phyloP scores from a whole-genome alignment of 208 protist genomes.

The Histomonas meleagridis region DNA sequence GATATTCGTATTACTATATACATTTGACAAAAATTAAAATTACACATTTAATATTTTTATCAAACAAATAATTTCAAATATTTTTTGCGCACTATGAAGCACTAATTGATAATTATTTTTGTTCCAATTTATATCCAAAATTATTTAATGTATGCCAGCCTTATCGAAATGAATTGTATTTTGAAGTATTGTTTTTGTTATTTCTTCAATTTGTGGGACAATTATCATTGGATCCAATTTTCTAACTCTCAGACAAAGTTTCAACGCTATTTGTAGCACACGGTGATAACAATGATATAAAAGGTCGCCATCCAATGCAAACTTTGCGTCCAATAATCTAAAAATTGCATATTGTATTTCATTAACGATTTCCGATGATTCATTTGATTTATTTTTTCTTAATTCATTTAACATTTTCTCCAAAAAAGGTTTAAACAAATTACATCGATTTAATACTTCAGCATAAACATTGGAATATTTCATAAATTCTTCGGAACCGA shows the following conservation, averaged over 20 bases:
- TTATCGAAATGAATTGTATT: no score
- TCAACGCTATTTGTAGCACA: neutral
- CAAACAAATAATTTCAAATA: no score
- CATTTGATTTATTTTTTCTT: neutral
- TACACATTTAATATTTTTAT: no score
- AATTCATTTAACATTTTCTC: neutral
- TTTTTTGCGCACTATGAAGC: no score
- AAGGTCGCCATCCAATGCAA: neutral
- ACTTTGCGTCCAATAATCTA: neutral
- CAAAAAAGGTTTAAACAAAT: neutral
- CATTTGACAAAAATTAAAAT: no score
- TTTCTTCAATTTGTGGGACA: neutral
- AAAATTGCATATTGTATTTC: neutral
- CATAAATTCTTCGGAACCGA: neutral
- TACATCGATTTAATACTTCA: neutral
- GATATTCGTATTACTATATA: no score
- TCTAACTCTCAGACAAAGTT: neutral
- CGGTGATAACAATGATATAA: constrained; percentile 10
- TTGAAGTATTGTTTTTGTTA: no score
- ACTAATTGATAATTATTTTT: no score
- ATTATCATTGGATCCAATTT: neutral
- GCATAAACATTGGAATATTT: neutral
- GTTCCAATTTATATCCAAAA: no score
- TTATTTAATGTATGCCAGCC: no score
- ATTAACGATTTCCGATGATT: neutral